A percentile compares a stretch with the other conserved stretches of the same genome.
These are phyloP conservation scores for Phytophthora rubi DNA, from an alignment of 352 stramenopile genomes.

Conservation along the genomic window DNA sequence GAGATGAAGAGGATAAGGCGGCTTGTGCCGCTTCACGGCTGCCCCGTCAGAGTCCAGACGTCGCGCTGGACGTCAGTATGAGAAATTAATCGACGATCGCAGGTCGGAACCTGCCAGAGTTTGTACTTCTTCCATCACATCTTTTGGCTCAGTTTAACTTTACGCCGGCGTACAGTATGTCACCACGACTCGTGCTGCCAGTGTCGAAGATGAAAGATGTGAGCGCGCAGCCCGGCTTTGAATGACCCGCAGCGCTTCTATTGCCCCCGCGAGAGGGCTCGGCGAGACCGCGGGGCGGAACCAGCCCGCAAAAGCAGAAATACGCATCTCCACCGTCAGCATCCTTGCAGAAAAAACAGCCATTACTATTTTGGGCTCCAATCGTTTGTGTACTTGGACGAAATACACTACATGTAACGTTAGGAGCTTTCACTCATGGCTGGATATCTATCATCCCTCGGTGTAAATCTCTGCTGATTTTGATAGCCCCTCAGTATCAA, in stretches of 20 bases:
- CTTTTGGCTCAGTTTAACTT: background rate
- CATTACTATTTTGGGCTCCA: no score
- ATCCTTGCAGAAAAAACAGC: slow-evolving; percentile 16
- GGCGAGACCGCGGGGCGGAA: background rate
- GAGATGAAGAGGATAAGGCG: no score
- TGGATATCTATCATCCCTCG: no score
- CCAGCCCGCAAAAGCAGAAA: slow-evolving; percentile 21
- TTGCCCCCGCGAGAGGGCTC: background rate
- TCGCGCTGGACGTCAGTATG: no score
- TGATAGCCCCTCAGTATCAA: no score
- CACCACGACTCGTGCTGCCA: background rate
- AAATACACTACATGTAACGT: background rate
- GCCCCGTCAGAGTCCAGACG: no score
- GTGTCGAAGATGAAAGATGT: background rate
- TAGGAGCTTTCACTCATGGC: no score
- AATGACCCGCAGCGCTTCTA: slow-evolving; percentile 23
- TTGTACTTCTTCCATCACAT: background rate
- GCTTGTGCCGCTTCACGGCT: no score
- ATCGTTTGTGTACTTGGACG: background rate
- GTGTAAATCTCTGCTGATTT: no score
- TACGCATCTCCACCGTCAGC: slow-evolving; percentile 12
- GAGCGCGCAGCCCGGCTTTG: slow-evolving; percentile 11
- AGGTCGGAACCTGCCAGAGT: background rate
- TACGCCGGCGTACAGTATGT: no score
- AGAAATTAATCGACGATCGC: slow-evolving; percentile 9